These are phyloP conservation scores for Citrullus mucosospermus DNA, from an alignment of 306 rosid genomes.

Conservation along the genomic window DNA sequence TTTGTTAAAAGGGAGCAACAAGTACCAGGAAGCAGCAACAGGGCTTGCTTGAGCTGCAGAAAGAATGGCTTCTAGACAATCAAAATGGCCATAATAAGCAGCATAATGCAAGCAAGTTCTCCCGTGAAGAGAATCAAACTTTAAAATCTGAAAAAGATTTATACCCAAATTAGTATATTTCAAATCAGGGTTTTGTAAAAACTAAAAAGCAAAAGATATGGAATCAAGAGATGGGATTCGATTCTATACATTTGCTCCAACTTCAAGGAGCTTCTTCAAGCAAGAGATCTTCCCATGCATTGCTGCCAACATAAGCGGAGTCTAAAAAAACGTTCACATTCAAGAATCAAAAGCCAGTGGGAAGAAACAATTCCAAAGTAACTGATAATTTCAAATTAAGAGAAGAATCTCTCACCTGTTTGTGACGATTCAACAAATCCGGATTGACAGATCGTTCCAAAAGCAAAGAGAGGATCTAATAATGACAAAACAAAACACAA, in stretches of 20 bases:
- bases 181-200: not conserved
- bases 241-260: slow-evolving; percentile 72
- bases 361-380: slow-evolving; percentile 6
- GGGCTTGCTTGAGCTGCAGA: slow-evolving; percentile 73
- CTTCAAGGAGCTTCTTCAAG: slow-evolving; percentile 63
- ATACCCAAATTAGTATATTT: slow-evolving; percentile 5
- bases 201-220: not conserved
- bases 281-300: slow-evolving; percentile 88
- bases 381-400: not conserved
- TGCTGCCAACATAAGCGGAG: slow-evolving; percentile 97
- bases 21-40: slow-evolving; percentile 84
- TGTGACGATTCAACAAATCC: slow-evolving; percentile 83
- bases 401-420: slow-evolving; percentile 40
- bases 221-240: not conserved
- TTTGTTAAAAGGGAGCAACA: not conserved
- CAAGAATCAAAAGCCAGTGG: slow-evolving; percentile 3
- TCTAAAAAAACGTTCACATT: slow-evolving; percentile 40
- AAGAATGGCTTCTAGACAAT: slow-evolving; percentile 71
- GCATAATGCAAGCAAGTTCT: slow-evolving; percentile 95
- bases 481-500: slow-evolving; percentile 1
- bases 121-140: slow-evolving; percentile 77
- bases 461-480: slow-evolving; percentile 63
- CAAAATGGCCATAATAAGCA: slow-evolving; percentile 77
- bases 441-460: slow-evolving; percentile 68
- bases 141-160: slow-evolving; percentile 44